A percentile compares a stretch with the other conserved stretches of the same genome.
phyloP scores from a whole-genome alignment of 2,329 filamentous ascomycete species.

The Zymoseptoria brevis region DNA sequence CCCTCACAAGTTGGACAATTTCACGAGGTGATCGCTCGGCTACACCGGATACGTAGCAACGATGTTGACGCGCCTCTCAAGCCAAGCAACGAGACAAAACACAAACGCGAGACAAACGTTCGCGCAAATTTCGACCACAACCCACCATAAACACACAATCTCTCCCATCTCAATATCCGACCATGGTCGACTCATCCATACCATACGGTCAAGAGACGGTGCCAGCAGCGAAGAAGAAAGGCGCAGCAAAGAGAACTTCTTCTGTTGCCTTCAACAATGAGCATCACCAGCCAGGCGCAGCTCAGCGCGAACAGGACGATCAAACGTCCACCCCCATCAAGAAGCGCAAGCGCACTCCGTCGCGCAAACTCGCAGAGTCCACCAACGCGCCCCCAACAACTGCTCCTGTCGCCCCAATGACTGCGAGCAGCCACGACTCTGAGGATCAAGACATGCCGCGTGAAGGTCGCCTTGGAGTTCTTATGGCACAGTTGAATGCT shows the following conservation, averaged over 20 bases:
- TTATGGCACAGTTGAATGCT: neutral
- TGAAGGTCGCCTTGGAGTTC: neutral
- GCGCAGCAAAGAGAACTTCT: neutral
- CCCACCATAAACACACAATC: neutral
- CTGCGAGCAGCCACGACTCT: neutral
- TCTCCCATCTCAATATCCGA: neutral
- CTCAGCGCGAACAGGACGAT: neutral
- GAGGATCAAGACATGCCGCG: neutral
- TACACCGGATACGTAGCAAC: neutral
- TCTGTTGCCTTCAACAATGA: neutral
- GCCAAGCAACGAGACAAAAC: neutral
- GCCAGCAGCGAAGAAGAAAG: neutral
- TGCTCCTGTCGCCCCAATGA: neutral
- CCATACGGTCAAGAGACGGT: neutral
- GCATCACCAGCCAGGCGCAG: neutral
- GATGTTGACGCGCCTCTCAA: neutral
- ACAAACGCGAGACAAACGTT: neutral
- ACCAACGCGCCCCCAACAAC: neutral
- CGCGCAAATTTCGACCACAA: neutral
- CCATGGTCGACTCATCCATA: neutral
- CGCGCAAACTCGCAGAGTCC: neutral
- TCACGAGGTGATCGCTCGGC: neutral
- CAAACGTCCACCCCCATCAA: neutral
- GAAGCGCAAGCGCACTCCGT: neutral
- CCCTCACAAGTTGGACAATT: neutral